A percentile compares a stretch with the other conserved stretches of the same genome.
Evolutionary conservation across 1,284 basidiomycete genomes (phyloP).

Genomic region (Rhodotorula sp.): DNA sequence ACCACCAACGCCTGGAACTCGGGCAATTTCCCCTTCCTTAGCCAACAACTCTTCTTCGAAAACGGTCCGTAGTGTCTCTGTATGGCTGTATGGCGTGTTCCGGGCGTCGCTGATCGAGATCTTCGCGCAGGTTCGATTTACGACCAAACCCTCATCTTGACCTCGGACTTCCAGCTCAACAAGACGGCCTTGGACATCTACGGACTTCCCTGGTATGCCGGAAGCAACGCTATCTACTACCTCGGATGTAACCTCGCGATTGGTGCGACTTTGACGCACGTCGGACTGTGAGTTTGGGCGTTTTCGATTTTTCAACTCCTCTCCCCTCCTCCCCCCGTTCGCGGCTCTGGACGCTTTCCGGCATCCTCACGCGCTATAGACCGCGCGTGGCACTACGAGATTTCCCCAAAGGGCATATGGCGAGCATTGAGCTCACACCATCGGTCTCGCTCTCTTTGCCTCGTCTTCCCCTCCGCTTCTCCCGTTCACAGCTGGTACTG

Average conservation of each 20-base stretch:
- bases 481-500: conserved; percentile 54
- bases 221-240: conserved; percentile 25
- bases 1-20: conserved; percentile 26
- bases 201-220: conserved; percentile 32
- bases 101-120: background rate
- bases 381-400: too few species aligned
- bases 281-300: conserved; percentile 48
- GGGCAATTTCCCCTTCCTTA: conserved; percentile 59
- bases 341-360: too few species aligned
- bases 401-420: too few species aligned
- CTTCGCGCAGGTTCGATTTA: conserved; percentile 52
- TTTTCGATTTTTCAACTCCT: background rate
- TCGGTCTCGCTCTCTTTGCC: too few species aligned
- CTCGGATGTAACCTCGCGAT: conserved; percentile 42
- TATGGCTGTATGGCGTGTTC: conserved; percentile 44
- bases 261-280: conserved; percentile 54
- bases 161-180: conserved; percentile 81
- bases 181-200: conserved; percentile 53
- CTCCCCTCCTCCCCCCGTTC: background rate
- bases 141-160: conserved; percentile 65
- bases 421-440: too few species aligned
- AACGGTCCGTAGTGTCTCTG: too few species aligned
- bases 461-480: too few species aligned
- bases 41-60: conserved; percentile 61
- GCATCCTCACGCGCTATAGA: background rate